Evolutionary conservation across 1,284 basidiomycete species (phyloP), one percentile per base, ranked within the genome.

Genomic region (Ceratobasidium sp.): DNA sequence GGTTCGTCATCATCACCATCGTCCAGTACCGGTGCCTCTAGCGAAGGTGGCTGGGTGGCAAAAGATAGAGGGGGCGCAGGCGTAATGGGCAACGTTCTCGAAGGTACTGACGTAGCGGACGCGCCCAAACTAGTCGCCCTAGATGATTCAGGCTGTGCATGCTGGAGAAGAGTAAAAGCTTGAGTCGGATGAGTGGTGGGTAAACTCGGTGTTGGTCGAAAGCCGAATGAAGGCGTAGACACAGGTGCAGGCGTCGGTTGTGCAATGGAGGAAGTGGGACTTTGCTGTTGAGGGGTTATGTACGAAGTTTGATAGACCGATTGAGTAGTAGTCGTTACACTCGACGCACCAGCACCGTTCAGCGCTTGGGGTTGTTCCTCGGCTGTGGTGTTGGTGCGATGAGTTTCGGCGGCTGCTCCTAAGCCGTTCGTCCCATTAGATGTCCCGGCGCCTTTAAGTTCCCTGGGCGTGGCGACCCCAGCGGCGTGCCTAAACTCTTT

Each of bases 1-100:
- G 84, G 85, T 79, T 83, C 83, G 41, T 88, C 87, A 76, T 87
- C 86, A 6, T 88, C 86, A 54, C 87, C 86, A 27, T 86, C 88
- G 2, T 84, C 84, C 22, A 83, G 57, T 82, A 36, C 82, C 80
- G 41, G 80, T 76, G 24, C 74, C 67, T 78, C 80, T 79, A 15
- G 76, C 63, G 15, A 69, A 65, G 22, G 59, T 45, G 9, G 41
- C 31, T 62, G 4, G 67, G 54, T n/a, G 56, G 24, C 8, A 45
- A 45, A 6, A 36, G 56, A 41, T 22, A 54, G 3, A n/a, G 54
- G 22, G 22, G 17, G 27, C 19, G 22, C 53, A 19, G 33, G 41
- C 8, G 67, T 15, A 2, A 33, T 31, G 7, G 17, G 11, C 57
- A 65, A 33, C 27, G 36, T 69, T 54, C 22, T 64, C 36, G 73